phyloP scores from a whole-genome alignment of 768 basidiomycete genomes.

The Tylopilus felleus region DNA sequence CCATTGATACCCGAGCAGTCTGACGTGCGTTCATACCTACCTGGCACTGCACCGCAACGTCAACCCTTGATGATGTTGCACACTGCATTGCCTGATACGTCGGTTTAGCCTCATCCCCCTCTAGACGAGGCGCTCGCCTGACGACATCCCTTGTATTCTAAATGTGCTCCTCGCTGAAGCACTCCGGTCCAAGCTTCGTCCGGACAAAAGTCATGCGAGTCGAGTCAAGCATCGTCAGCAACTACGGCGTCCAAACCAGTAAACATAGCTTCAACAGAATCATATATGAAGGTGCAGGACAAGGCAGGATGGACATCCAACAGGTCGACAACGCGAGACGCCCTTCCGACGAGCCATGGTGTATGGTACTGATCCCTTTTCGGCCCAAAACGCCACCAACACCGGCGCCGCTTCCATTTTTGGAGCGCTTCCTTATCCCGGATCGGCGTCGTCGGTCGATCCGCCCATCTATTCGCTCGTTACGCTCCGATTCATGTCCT shows the following conservation, averaged over 20 bases:
- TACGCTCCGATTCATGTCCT: conserved; percentile 48
- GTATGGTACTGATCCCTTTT: conserved; percentile 30
- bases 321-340: neutral
- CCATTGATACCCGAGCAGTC: conserved; percentile 5
- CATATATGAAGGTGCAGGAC: conserved; percentile 10
- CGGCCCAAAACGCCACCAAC: conserved; percentile 24
- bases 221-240: neutral
- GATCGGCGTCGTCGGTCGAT: conserved; percentile 20
- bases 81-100: conserved; percentile 2
- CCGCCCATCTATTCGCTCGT: conserved; percentile 34
- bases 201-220: too few relatives aligned
- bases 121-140: neutral
- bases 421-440: conserved; percentile 60
- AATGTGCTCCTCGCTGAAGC: neutral
- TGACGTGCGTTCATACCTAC: neutral
- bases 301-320: neutral
- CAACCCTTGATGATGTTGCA: neutral
- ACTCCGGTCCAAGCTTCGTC: neutral
- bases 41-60: neutral
- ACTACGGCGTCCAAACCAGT: neutral
- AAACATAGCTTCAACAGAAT: conserved; percentile 16
- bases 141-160: conserved; percentile 1
- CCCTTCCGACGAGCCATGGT: conserved; percentile 4
- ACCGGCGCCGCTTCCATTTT: conserved; percentile 47
- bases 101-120: neutral